Evolutionary conservation across 139 green algal species (phyloP).

Genomic region (Volvox africanus): DNA sequence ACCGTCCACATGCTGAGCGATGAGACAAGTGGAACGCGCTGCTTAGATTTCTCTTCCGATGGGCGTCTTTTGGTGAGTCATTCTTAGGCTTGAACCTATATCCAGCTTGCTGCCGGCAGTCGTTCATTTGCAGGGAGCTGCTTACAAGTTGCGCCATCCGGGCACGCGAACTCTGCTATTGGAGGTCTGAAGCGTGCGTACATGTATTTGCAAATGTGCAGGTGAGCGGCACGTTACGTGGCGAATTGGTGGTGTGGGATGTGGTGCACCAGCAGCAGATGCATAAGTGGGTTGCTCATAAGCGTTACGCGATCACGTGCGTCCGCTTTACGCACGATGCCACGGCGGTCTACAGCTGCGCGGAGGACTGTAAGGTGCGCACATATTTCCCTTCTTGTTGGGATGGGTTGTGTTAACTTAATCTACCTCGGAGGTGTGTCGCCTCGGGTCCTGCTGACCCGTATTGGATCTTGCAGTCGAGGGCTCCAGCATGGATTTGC

Average conservation of each 20-base stretch:
- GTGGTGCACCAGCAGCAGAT: slow-evolving; percentile 53
- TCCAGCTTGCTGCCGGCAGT: too few relatives aligned
- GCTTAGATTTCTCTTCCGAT: slow-evolving; percentile 57
- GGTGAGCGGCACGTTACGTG: slow-evolving; percentile 55
- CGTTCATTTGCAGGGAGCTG: too few relatives aligned
- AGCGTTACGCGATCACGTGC: slow-evolving; percentile 60
- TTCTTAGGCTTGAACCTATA: too few relatives aligned
- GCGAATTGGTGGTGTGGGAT: slow-evolving; percentile 60
- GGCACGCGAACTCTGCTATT: too few relatives aligned
- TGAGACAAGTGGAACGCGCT: slow-evolving; percentile 44
- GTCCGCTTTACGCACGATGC: slow-evolving; percentile 62
- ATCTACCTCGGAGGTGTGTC: too few relatives aligned
- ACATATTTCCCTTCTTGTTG: too few relatives aligned
- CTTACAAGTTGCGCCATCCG: too few relatives aligned
- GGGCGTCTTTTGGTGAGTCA: slow-evolving; percentile 53
- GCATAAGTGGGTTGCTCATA: slow-evolving; percentile 60
- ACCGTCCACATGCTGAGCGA: slow-evolving; percentile 55
- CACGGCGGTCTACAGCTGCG: slow-evolving; percentile 55
- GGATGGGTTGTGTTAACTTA: too few relatives aligned
- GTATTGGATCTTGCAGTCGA: too few relatives aligned
- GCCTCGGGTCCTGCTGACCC: too few relatives aligned
- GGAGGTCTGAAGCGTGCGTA: background rate
- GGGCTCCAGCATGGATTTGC: too few relatives aligned
- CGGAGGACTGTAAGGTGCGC: slow-evolving; percentile 61
- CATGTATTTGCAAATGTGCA: background rate